These are phyloP conservation scores for Colletotrichum magnum DNA, from an alignment of 2,329 filamentous ascomycete species.

Conservation along the genomic window DNA sequence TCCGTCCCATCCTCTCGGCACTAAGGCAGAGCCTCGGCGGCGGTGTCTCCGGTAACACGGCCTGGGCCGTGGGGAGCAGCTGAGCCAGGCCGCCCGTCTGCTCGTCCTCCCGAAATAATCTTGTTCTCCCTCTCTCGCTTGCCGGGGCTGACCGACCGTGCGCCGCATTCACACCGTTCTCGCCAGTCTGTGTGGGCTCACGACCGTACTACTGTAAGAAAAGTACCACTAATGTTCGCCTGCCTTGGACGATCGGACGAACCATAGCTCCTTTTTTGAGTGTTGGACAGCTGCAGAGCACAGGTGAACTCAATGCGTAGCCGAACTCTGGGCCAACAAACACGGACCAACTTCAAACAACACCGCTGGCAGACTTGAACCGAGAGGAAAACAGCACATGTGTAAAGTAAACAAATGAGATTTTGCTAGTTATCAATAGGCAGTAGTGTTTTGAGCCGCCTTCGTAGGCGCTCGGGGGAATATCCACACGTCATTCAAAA, in stretches of 20 bases:
- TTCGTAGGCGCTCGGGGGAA: slow-evolving; percentile 17
- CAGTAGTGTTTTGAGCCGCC: slow-evolving; percentile 13
- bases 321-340: slow-evolving; percentile 19
- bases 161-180: slow-evolving; percentile 21
- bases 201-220: background rate
- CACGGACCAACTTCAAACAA: slow-evolving; percentile 5
- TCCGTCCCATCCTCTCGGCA: slow-evolving; percentile 4
- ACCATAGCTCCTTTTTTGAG: background rate
- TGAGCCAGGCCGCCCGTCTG: too few species aligned
- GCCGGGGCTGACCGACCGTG: slow-evolving; percentile 10
- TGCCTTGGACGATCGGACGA: slow-evolving; percentile 11
- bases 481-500: slow-evolving; percentile 39
- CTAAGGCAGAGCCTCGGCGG: slow-evolving; percentile 20
- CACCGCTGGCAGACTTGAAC: background rate
- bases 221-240: background rate
- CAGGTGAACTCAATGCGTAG: background rate
- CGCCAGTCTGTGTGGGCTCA: slow-evolving; percentile 9
- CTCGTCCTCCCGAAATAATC: background rate
- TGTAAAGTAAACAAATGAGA: slow-evolving; percentile 4
- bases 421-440: slow-evolving; percentile 22
- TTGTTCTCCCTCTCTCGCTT: background rate
- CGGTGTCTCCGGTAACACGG: slow-evolving; percentile 25
- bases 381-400: background rate
- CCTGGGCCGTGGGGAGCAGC: background rate
- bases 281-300: slow-evolving; percentile 25